These are phyloP conservation scores for Leccinum solheimii DNA, from an alignment of 1,284 basidiomycete species.

Conservation along the genomic window DNA sequence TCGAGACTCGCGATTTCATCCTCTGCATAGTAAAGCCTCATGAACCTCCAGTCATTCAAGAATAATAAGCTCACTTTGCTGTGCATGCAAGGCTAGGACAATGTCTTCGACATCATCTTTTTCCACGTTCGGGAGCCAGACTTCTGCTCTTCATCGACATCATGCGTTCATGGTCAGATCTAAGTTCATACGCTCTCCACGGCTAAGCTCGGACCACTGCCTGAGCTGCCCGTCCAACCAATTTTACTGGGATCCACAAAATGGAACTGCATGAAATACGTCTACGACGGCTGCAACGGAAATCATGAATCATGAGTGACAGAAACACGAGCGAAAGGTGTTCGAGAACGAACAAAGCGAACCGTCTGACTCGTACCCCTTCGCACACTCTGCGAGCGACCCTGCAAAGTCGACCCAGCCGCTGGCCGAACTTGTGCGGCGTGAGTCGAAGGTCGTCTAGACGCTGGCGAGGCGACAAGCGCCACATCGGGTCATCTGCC, in stretches of 20 bases:
- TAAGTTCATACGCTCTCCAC: not conserved
- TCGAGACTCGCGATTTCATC: not conserved
- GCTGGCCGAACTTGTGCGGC: slow-evolving; percentile 21
- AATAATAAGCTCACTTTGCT: not conserved
- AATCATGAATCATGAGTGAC: not conserved
- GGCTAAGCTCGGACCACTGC: not conserved
- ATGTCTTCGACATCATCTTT: not conserved
- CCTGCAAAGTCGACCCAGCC: too few relatives aligned
- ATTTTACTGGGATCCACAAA: slow-evolving; percentile 23
- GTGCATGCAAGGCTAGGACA: not conserved
- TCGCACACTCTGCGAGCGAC: slow-evolving; percentile 30
- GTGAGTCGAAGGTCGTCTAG: slow-evolving; percentile 28
- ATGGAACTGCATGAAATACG: slow-evolving; percentile 30
- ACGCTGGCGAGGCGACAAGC: slow-evolving; percentile 15
- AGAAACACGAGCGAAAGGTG: not conserved
- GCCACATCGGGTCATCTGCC: too few relatives aligned
- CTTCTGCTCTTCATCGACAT: not conserved
- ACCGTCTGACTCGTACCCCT: slow-evolving; percentile 20
- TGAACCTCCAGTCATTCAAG: not conserved
- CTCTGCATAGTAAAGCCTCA: not conserved
- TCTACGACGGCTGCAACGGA: slow-evolving; percentile 15
- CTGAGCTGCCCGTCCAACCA: slow-evolving; percentile 16
- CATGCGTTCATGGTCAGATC: not conserved
- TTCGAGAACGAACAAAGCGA: slow-evolving; percentile 26
- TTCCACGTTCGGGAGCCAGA: not conserved